Base-by-base conservation (phyloP, 2,329 filamentous ascomycete genomes). In the Fusarium chlamydosporum region DNA sequence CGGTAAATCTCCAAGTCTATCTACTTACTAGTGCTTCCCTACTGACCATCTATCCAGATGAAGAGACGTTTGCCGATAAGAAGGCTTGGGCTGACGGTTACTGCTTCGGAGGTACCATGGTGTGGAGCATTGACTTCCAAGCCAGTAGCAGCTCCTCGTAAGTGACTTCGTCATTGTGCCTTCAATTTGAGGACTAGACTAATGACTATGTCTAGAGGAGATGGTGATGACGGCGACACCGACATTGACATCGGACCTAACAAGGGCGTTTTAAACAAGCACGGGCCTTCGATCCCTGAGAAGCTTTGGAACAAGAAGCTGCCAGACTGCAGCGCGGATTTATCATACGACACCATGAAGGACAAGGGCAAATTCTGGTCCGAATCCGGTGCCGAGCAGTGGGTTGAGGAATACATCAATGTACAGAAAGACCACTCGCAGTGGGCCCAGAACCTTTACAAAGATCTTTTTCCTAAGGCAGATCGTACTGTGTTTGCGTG, bases 61-160 rank as follows among this genome's bases (percentile, higher is more conserved):
- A 63, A 1, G 73, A 77, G 12, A 76, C 74, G 1, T 41, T 69
- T 23, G 31, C 12, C 62, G 31, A 71, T 69, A 51, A 43, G 42
- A 6, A 23, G 34, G 18, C 64, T 55, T 26, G 23, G 23, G 68
- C 68, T 1, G 51, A 65, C 20, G 27, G 46, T 15, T 37, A 41
- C 1, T 69, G 68, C 27, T 62, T 69, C 35, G 68, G 68, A 3
- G 68, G 68, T 12, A 29, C 41, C 4, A 67, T 67, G 68, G 55
- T 37, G 13, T 71, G 51, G 51, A 65, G 61, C 23, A 58, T 70
- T 18, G 67, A 70, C n/a, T 59, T 63, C 23, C 23, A 23, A 23
- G 23, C 23, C 23, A 23, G 23, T 23, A 23, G 23, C 23, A 23
- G 23, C 23, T 23, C 23, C 23, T 23, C 23, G 23, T 23, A 23